Conservation (phyloP, 345 rosid genomes). For the Pseudoturritis turrita region DNA sequence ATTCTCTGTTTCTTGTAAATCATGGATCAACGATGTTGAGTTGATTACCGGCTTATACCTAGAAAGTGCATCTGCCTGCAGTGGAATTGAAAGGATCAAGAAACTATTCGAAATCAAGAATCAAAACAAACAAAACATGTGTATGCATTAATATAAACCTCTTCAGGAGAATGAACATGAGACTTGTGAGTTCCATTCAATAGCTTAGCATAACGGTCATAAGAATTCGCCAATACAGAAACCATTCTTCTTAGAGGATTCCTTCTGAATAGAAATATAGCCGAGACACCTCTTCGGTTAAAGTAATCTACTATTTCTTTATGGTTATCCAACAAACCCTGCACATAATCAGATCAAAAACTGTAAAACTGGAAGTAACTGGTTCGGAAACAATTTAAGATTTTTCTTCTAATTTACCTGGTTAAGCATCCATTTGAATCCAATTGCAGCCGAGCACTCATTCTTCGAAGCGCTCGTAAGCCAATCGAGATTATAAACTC, state of each 20-base stretch:
- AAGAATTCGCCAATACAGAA: conserved; percentile 78
- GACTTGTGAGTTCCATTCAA: conserved; percentile 96
- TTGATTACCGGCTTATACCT: conserved; percentile 74
- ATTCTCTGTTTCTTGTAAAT: conserved; percentile 57
- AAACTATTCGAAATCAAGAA: conserved; percentile 18
- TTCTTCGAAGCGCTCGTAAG: conserved; percentile 88
- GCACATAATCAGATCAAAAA: neutral
- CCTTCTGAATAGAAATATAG: conserved; percentile 69
- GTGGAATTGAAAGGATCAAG: neutral
- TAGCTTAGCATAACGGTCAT: conserved; percentile 77
- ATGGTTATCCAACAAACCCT: conserved; percentile 83
- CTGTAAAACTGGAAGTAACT: neutral
- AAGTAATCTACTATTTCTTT: conserved; percentile 66
- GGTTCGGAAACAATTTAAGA: neutral
- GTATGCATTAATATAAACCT: conserved; percentile 40
- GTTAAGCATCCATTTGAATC: conserved; percentile 99
- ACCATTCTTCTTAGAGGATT: conserved; percentile 83
- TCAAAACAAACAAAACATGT: neutral
- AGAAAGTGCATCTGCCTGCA: conserved; percentile 75
- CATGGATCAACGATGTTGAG: conserved; percentile 56
- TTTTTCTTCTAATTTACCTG: conserved; percentile 43
- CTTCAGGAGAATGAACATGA: conserved; percentile 90
- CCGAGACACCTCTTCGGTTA: conserved; percentile 73
- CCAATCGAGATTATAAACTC: conserved; percentile 89
- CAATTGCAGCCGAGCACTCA: conserved; percentile 91